Base-by-base conservation (phyloP, 2,329 filamentous ascomycete species). In the Sclerotinia sclerotiorum region DNA sequence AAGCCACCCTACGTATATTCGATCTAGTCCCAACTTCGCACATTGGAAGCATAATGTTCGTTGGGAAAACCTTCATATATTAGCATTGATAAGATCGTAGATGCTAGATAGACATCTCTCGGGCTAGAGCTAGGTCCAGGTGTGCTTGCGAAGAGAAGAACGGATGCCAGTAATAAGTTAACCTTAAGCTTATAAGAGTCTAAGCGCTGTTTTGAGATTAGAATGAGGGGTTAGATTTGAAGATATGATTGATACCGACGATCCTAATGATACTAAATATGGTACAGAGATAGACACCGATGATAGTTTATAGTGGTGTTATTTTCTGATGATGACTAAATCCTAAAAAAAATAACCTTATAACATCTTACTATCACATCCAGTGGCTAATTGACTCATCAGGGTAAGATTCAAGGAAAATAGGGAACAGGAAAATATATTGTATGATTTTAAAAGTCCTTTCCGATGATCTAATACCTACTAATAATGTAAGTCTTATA, bases 101-200 rank as follows among this genome's bases (percentile, higher is more conserved):
- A n/a, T n/a, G 27, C 52, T 32, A n/a, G 27, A 32, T 54, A 32
- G n/a, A 52, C n/a, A 29, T 13, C 42, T 29, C 44, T 51, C 52
- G 52, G 39, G 11, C 52, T n/a, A 27, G 32, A 48, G 27, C 10
- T 35, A 49, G 52, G 63, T 65, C 63, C 63, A 65, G 56, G 63
- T 54, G 49, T 42, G 46, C 24, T 46, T 64, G 61, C 61, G 44
- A 29, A 64, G n/a, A n/a, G 24, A 44, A n/a, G 39, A 24, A 17
- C 4, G n/a, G n/a, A 35, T 35, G 7, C 35, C 35, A 10, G n/a
- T 11, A 65, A 44, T 3, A 65, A 44, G 62, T 55, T 56, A 56
- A 65, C 39, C 51, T 56, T 55, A 65, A 27, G 39, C 35, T n/a
- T n/a, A 21, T 0, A 39, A 42, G 54, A 32, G 62, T 65, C 49